Percentiles rank a stretch among this genome's conserved stretches.
Conservation (phyloP, 2,329 filamentous ascomycete genomes). For the Fusarium newnesense region DNA sequence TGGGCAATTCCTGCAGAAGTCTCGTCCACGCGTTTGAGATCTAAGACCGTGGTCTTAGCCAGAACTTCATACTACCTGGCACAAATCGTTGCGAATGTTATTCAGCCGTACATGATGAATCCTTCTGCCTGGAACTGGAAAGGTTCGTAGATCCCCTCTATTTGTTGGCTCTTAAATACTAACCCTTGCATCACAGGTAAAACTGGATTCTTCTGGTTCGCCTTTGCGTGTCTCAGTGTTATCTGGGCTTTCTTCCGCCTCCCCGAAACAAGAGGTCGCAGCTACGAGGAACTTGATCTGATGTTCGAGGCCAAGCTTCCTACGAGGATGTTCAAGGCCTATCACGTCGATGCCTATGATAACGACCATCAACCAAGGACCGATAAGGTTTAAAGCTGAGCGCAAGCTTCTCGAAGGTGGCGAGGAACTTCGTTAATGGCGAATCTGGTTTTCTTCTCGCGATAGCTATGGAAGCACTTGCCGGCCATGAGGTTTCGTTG, state of each 20-base stretch:
- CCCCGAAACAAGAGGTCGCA: not conserved
- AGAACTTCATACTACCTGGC: not conserved
- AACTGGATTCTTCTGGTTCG: not conserved
- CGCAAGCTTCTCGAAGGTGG: too few relatives aligned
- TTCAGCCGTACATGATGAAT: not conserved
- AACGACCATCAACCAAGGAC: not conserved
- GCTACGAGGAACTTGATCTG: not conserved
- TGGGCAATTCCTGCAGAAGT: not conserved
- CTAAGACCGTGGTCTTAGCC: not conserved
- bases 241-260: not conserved
- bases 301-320: not conserved
- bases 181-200: rapidly evolving
- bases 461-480: too few relatives aligned
- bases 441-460: too few relatives aligned
- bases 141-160: too few relatives aligned
- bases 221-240: not conserved
- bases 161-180: not conserved
- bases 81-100: not conserved
- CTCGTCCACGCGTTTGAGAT: not conserved
- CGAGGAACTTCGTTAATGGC: too few relatives aligned
- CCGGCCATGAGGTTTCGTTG: too few relatives aligned
- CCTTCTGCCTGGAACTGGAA: not conserved
- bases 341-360: not conserved
- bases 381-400: not conserved
- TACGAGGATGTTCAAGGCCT: not conserved